Base-by-base conservation (phyloP, 257 asterid species). In the Verbena officinalis region DNA sequence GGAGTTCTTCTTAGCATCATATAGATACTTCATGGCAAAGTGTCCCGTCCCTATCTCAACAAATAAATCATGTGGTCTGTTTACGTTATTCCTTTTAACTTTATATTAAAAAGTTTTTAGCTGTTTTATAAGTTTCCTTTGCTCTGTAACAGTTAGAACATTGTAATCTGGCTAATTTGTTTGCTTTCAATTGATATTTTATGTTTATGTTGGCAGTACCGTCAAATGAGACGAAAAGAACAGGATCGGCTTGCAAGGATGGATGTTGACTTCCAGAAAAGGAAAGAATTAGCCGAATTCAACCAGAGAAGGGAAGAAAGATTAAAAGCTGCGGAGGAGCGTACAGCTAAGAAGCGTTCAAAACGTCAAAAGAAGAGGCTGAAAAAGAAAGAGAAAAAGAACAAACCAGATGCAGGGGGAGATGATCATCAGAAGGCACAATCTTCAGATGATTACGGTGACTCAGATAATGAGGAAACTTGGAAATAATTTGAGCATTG, bases 171-270 rank as follows among this genome's bases (percentile, higher is more conserved):
- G 56, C 22, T 24, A 11, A 13, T 21, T 55, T 40, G 15, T 23
- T 23, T 33, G 27, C 45, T 64, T 14, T 51, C 9, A n/a, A 46
- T 16, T 17, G 53, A 30, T 21, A 45, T 52, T 51, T 17, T 17
- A 39, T 76, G 59, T 79, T 55, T 11, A 40, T 73, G 68, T 44
- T 54, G 56, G 65, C 84, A 90, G 98, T 93, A 93, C 78, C 94
- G 97, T 24, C 98, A 93, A 81, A 93, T 93, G 98, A 85, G 98
- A 77, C 81, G 96, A 50, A 93, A 86, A 76, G 98, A 93, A 72
- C 98, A 93, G 77, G 98, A 93, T 39, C 82, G 98, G 43, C 87
- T 90, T 70, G 75, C 95, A n/a, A 85, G 97, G 84, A 90, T 93
- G 98, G 98, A 93, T 16, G 88, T 33, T 33, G 97, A 93, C 78